These are phyloP conservation scores for Hemileccinum rubropunctum DNA, from an alignment of 768 basidiomycete species.

Conservation along the genomic window DNA sequence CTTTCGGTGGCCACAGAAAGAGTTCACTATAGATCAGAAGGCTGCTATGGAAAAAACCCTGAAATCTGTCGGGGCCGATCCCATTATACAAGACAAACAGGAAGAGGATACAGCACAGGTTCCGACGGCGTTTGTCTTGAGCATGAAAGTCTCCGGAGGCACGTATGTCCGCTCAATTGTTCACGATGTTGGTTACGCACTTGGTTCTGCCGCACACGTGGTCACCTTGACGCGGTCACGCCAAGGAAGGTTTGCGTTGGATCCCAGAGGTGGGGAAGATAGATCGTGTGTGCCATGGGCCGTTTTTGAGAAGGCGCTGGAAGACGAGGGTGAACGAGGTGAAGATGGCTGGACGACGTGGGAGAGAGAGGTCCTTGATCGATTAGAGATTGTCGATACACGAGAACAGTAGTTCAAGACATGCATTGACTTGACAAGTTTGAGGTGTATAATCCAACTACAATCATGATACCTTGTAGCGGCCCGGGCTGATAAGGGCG, in stretches of 20 bases:
- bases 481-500: conserved; percentile 3
- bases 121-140: conserved; percentile 80
- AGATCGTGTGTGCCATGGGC: conserved; percentile 70
- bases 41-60: conserved; percentile 66
- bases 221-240: conserved; percentile 86
- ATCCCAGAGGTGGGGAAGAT: conserved; percentile 50
- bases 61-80: conserved; percentile 42
- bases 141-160: conserved; percentile 93
- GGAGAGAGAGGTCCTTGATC: conserved; percentile 78
- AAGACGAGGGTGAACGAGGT: conserved; percentile 51
- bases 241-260: conserved; percentile 77
- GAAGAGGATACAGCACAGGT: conserved; percentile 34
- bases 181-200: conserved; percentile 82
- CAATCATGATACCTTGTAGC: not conserved
- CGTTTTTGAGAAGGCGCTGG: conserved; percentile 60
- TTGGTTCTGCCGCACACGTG: conserved; percentile 91
- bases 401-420: conserved; percentile 12
- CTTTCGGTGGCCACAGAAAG: conserved; percentile 74
- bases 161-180: conserved; percentile 97
- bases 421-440: not conserved
- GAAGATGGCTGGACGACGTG: conserved; percentile 72
- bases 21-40: conserved; percentile 66
- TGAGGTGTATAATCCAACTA: too few relatives aligned
- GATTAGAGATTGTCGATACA: conserved; percentile 54
- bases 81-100: conserved; percentile 34